Percentiles rank a stretch among this genome's conserved stretches.
These are phyloP conservation scores for Dactylorhiza incarnata DNA, from an alignment of 106 monocot species.

Conservation along the genomic window DNA sequence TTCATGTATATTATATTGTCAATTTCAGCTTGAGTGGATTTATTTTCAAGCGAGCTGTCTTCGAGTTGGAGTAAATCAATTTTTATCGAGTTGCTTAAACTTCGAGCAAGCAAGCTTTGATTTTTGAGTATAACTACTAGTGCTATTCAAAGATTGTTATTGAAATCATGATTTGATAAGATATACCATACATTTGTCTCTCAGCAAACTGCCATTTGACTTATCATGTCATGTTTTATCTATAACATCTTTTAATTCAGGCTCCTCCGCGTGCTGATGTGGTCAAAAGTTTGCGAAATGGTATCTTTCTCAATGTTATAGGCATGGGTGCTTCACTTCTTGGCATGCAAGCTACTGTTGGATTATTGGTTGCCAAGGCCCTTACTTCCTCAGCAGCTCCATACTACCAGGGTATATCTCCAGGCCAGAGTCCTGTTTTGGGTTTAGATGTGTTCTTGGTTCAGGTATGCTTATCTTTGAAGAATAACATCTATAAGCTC, in stretches of 20 bases:
- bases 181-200: neutral
- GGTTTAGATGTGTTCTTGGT: constrained; percentile 95
- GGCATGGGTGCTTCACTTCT: constrained; percentile 93
- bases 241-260: constrained; percentile 18
- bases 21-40: no score
- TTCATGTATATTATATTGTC: no score
- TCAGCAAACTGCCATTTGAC: neutral
- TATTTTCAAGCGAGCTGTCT: no score
- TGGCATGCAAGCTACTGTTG: constrained; percentile 98
- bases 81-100: no score
- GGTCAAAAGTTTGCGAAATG: constrained; percentile 85
- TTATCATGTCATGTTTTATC: neutral
- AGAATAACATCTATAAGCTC: neutral
- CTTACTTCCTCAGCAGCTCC: constrained; percentile 90
- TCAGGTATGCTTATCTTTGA: constrained; percentile 51
- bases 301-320: constrained; percentile 64
- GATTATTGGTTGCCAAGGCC: constrained; percentile 82
- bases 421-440: constrained; percentile 86
- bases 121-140: no score
- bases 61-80: no score
- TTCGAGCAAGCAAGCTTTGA: no score
- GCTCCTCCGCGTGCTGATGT: constrained; percentile 96
- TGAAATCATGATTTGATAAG: neutral
- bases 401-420: constrained; percentile 78
- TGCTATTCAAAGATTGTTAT: neutral